These are phyloP conservation scores for Pichia kudriavzevii DNA, from an alignment of 1,139 yeast species.

Conservation along the genomic window DNA sequence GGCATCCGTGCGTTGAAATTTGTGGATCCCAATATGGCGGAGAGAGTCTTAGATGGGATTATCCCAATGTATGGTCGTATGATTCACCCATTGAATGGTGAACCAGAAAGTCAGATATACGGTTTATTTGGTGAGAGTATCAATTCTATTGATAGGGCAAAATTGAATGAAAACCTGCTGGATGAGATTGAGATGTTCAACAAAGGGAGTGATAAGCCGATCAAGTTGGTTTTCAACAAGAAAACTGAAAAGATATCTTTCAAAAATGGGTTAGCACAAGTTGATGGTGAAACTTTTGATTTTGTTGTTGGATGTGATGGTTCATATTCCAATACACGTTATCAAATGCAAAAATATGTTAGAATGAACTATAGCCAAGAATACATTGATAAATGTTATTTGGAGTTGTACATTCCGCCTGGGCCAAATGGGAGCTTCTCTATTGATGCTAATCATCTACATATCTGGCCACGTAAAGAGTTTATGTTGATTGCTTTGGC, in stretches of 20 bases:
- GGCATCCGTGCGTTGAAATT: constrained; percentile 65
- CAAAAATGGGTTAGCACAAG: constrained; percentile 7
- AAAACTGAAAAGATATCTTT: constrained; percentile 35
- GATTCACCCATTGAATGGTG: constrained; percentile 69
- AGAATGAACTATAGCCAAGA: constrained; percentile 70
- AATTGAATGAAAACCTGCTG: constrained; percentile 56
- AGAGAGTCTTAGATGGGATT: constrained; percentile 47
- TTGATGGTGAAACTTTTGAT: constrained; percentile 30
- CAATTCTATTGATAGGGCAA: constrained; percentile 75
- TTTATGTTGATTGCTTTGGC: constrained; percentile 89
- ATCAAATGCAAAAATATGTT: constrained; percentile 56
- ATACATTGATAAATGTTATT: constrained; percentile 76
- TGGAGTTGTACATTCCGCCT: constrained; percentile 72
- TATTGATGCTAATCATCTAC: constrained; percentile 71
- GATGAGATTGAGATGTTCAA: constrained; percentile 46
- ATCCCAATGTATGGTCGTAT: constrained; percentile 87
- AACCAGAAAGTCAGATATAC: constrained; percentile 61
- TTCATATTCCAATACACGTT: constrained; percentile 67
- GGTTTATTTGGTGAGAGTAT: constrained; percentile 83
- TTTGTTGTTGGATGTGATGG: constrained; percentile 83
- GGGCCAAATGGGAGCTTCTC: constrained; percentile 35
- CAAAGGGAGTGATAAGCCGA: constrained; percentile 28
- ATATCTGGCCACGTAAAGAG: constrained; percentile 87
- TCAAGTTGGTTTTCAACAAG: constrained; percentile 48
- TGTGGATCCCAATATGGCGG: constrained; percentile 54